Evolutionary conservation across 2,329 filamentous ascomycete genomes (phyloP).

Genomic region (Sclerotiophoma versabilis): DNA sequence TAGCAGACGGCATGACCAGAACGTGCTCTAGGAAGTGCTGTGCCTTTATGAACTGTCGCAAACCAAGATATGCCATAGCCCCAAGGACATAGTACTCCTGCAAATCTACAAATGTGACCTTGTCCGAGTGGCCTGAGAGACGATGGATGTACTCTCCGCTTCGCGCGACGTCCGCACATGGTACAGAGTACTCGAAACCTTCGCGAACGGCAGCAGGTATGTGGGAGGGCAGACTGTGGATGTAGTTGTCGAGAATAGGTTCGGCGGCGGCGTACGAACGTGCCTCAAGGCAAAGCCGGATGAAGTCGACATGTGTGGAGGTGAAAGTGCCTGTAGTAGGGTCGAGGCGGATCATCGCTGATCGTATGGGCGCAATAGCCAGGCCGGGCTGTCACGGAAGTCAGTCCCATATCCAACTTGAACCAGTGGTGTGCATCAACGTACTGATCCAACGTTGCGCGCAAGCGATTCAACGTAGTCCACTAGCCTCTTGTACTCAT

Average conservation of each 20-base stretch:
- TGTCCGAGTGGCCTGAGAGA: slow-evolving; percentile 64
- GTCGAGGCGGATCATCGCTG: slow-evolving; percentile 71
- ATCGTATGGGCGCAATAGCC: slow-evolving; percentile 50
- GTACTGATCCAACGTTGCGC: slow-evolving; percentile 40
- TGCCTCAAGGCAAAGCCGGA: slow-evolving; percentile 64
- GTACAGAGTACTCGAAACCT: slow-evolving; percentile 48
- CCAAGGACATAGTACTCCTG: slow-evolving; percentile 62
- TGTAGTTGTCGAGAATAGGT: slow-evolving; percentile 68
- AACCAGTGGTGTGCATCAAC: slow-evolving; percentile 15
- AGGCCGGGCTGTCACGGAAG: slow-evolving; percentile 36
- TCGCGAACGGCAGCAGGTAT: slow-evolving; percentile 38
- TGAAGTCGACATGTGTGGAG: slow-evolving; percentile 65
- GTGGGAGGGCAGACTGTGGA: slow-evolving; percentile 68
- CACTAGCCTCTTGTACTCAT: slow-evolving; percentile 56
- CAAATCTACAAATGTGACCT: slow-evolving; percentile 61
- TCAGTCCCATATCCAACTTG: not conserved
- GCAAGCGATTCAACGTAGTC: slow-evolving; percentile 48
- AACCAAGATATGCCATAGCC: slow-evolving; percentile 56
- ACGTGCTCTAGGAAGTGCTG: slow-evolving; percentile 56
- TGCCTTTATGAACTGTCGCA: slow-evolving; percentile 53
- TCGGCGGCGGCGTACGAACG: slow-evolving; percentile 63
- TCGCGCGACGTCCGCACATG: slow-evolving; percentile 51
- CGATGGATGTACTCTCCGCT: slow-evolving; percentile 67
- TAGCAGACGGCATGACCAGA: slow-evolving; percentile 69
- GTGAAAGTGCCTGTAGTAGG: slow-evolving; percentile 72